These are phyloP conservation scores for Zostera marina DNA, from an alignment of 116 monocot species.

Conservation along the genomic window DNA sequence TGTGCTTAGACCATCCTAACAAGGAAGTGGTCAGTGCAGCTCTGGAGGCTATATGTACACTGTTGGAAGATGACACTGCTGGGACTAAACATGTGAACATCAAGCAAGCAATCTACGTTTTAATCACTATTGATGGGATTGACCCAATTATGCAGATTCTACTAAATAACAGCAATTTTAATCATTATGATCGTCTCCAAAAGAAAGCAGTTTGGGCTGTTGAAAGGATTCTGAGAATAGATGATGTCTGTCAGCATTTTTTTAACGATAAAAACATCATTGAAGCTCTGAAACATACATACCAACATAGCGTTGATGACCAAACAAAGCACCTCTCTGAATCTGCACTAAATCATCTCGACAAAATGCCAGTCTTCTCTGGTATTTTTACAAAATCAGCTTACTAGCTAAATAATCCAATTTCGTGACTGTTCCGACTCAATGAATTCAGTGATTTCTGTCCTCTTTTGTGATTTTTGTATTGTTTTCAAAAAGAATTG, in stretches of 20 bases:
- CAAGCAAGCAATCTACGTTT: constrained; percentile 24
- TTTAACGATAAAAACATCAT: constrained; percentile 24
- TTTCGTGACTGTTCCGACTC: too few species aligned
- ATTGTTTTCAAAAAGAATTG: too few species aligned
- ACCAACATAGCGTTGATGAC: constrained; percentile 23
- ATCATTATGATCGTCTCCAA: constrained; percentile 17
- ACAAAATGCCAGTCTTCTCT: constrained; percentile 54
- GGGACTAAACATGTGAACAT: constrained; percentile 21
- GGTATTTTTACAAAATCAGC: constrained; percentile 1
- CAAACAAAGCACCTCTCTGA: constrained; percentile 53
- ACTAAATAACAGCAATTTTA: constrained; percentile 9
- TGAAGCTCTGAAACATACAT: constrained; percentile 49
- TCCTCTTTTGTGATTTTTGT: too few species aligned
- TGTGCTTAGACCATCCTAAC: constrained; percentile 63
- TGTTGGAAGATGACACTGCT: constrained; percentile 33
- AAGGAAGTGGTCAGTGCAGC: constrained; percentile 65
- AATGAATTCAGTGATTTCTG: too few species aligned
- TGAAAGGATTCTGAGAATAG: constrained; percentile 57
- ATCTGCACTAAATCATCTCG: constrained; percentile 41
- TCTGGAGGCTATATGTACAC: constrained; percentile 58
- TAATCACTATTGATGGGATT: constrained; percentile 30
- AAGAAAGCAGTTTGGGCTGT: constrained; percentile 45
- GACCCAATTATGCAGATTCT: constrained; percentile 34
- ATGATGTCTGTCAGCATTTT: constrained; percentile 32
- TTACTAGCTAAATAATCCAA: too few species aligned